These are phyloP conservation scores for Ophiostoma angusticollis DNA, from an alignment of 2,329 filamentous ascomycete species.

Conservation along the genomic window DNA sequence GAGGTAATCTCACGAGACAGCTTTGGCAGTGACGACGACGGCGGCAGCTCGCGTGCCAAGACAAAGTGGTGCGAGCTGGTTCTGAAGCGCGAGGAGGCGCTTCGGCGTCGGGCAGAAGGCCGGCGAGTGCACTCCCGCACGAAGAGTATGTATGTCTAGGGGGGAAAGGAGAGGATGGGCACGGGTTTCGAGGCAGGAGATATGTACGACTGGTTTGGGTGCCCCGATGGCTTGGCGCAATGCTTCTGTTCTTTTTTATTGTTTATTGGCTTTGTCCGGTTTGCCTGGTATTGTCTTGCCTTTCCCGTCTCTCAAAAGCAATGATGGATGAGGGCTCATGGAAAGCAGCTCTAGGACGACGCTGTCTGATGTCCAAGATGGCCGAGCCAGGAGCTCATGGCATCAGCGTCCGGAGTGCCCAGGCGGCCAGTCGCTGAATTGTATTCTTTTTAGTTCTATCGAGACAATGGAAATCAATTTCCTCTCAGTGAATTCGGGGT, in stretches of 20 bases:
- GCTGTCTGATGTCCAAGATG: slow-evolving; percentile 6
- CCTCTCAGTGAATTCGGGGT: no score
- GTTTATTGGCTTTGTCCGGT: slow-evolving; percentile 9
- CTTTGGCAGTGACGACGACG: slow-evolving; percentile 29
- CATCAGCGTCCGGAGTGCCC: slow-evolving; percentile 1
- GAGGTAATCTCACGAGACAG: slow-evolving; percentile 51
- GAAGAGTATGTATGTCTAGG: slow-evolving; percentile 43
- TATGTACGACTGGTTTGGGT: neutral
- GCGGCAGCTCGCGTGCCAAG: slow-evolving; percentile 27
- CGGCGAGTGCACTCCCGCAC: slow-evolving; percentile 41
- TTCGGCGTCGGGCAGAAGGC: slow-evolving; percentile 41
- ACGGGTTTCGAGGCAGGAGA: neutral
- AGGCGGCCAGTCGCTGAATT: slow-evolving; percentile 10
- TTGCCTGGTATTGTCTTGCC: slow-evolving; percentile 3
- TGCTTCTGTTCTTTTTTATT: slow-evolving; percentile 10
- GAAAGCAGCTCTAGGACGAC: neutral
- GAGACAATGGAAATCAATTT: slow-evolving; percentile 7
- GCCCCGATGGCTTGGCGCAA: slow-evolving; percentile 8
- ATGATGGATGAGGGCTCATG: slow-evolving; percentile 4
- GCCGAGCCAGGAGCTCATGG: slow-evolving; percentile 11
- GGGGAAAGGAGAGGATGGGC: slow-evolving; percentile 1
- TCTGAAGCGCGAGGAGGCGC: slow-evolving; percentile 48
- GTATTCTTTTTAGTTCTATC: slow-evolving; percentile 8
- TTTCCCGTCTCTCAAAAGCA: slow-evolving; percentile 1
- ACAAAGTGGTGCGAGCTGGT: slow-evolving; percentile 57